phyloP scores from a whole-genome alignment of 2,329 filamentous ascomycete species.

The Xenosphaeropsis pyriputrescens region DNA sequence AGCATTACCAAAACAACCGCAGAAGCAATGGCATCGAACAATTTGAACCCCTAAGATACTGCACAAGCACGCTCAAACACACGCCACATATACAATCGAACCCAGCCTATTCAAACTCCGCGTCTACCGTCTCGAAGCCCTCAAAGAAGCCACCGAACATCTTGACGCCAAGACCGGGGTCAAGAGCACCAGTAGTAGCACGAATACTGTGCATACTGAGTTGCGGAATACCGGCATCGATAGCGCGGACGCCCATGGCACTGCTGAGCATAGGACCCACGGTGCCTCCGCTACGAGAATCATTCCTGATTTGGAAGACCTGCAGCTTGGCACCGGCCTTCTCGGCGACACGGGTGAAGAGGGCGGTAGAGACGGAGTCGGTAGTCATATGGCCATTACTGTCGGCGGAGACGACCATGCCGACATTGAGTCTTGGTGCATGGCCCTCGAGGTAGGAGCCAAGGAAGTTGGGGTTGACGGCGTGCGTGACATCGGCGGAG shows the following conservation, averaged over 20 bases:
- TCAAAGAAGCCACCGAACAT: constrained; percentile 86
- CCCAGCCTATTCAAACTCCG: constrained; percentile 42
- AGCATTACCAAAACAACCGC: too few relatives aligned
- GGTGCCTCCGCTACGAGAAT: constrained; percentile 77
- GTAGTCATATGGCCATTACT: constrained; percentile 95
- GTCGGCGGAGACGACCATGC: constrained; percentile 67
- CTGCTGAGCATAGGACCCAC: constrained; percentile 85
- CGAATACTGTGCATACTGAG: constrained; percentile 89
- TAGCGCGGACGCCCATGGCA: constrained; percentile 64
- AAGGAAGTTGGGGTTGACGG: constrained; percentile 88
- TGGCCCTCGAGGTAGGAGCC: constrained; percentile 73
- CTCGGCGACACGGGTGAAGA: constrained; percentile 67
- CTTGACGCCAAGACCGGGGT: constrained; percentile 78
- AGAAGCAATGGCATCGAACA: too few relatives aligned
- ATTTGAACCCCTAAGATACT: too few relatives aligned
- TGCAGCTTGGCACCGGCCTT: constrained; percentile 60
- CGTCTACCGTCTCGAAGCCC: constrained; percentile 71
- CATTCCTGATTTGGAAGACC: constrained; percentile 90
- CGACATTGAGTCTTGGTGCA: constrained; percentile 76
- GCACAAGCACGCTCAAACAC: too few relatives aligned
- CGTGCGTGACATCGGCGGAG: constrained; percentile 86
- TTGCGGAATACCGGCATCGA: constrained; percentile 83
- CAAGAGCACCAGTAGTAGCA: constrained; percentile 72
- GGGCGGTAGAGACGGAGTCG: constrained; percentile 69
- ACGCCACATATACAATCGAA: background rate